Conservation (phyloP, 2,329 filamentous ascomycete genomes). For the Colletotrichum coccodes region DNA sequence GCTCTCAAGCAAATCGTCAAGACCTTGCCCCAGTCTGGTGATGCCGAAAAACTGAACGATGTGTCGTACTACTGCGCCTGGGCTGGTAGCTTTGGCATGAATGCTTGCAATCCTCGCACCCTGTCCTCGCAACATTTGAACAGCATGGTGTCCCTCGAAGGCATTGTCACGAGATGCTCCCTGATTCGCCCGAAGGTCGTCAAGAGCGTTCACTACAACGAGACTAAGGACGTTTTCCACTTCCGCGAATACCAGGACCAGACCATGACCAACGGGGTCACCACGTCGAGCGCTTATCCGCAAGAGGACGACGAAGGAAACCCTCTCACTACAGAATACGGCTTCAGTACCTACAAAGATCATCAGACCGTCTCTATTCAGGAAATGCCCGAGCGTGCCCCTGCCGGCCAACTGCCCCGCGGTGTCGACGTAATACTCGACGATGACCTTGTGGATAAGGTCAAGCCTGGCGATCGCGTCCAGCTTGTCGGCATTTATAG, state of each 20-base stretch:
- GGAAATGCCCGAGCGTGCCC: slow-evolving; percentile 97
- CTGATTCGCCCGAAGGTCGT: slow-evolving; percentile 97
- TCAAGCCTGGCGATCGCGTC: slow-evolving; percentile 95
- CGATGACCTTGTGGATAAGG: slow-evolving; percentile 93
- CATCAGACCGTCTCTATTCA: slow-evolving; percentile 98
- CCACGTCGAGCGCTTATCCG: slow-evolving; percentile 92
- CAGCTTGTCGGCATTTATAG: slow-evolving; percentile 97
- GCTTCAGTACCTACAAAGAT: slow-evolving; percentile 93
- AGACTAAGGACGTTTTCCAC: slow-evolving; percentile 85
- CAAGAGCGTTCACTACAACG: slow-evolving; percentile 97
- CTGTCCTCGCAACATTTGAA: slow-evolving; percentile 91
- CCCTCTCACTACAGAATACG: slow-evolving; percentile 92
- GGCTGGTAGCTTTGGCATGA: slow-evolving; percentile 94
- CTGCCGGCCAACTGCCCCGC: slow-evolving; percentile 92
- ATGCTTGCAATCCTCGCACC: slow-evolving; percentile 93
- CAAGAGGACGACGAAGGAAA: slow-evolving; percentile 95
- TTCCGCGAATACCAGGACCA: slow-evolving; percentile 94
- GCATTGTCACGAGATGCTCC: slow-evolving; percentile 96
- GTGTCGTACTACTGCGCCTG: slow-evolving; percentile 96
- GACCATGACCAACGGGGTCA: slow-evolving; percentile 93
- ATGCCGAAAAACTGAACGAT: slow-evolving; percentile 81
- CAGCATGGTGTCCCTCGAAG: slow-evolving; percentile 96
- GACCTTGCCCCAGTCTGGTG: slow-evolving; percentile 79
- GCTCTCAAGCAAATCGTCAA: slow-evolving; percentile 90
- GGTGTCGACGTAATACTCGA: slow-evolving; percentile 97